A percentile compares a stretch with the other conserved stretches of the same genome.
phyloP scores from a whole-genome alignment of 257 asterid species.

The Verbascum thapsus region DNA sequence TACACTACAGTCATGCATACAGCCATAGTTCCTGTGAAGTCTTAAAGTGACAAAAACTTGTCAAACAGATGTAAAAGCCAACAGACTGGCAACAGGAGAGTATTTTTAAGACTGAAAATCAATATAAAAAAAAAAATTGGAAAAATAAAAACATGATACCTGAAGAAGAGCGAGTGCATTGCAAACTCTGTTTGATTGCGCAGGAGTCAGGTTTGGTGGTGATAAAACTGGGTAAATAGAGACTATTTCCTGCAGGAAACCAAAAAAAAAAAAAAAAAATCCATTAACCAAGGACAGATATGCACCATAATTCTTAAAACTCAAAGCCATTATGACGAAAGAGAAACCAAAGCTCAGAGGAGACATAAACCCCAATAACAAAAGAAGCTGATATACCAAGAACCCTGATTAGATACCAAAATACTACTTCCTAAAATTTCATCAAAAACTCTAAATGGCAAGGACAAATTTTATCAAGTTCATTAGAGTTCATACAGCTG shows the following conservation, averaged over 20 bases:
- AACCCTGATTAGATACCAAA: too few species aligned
- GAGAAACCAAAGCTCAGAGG: background rate
- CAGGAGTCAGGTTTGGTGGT: conserved; percentile 75
- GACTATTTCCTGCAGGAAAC: conserved; percentile 71
- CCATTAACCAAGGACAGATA: background rate
- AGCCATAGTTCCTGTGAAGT: too few species aligned
- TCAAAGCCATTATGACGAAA: background rate
- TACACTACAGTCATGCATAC: too few species aligned
- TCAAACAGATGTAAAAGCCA: too few species aligned
- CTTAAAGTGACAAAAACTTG: too few species aligned
- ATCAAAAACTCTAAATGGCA: too few species aligned
- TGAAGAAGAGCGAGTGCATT: conserved; percentile 93
- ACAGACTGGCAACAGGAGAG: too few species aligned
- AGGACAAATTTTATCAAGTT: conserved; percentile 8
- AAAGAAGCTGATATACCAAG: too few species aligned
- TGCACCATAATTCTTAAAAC: conserved; percentile 3
- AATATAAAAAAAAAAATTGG: conserved; percentile 7
- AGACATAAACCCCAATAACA: background rate
- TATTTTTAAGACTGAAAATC: too few species aligned
- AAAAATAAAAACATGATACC: conserved; percentile 37
- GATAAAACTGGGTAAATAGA: conserved; percentile 83
- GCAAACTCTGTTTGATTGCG: conserved; percentile 81
- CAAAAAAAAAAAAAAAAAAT: background rate
- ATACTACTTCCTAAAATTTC: too few species aligned
- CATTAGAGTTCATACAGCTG: background rate